Conservation (phyloP, 192 early-diverging fungal genomes). For the Tieghemiomyces parasiticus region DNA sequence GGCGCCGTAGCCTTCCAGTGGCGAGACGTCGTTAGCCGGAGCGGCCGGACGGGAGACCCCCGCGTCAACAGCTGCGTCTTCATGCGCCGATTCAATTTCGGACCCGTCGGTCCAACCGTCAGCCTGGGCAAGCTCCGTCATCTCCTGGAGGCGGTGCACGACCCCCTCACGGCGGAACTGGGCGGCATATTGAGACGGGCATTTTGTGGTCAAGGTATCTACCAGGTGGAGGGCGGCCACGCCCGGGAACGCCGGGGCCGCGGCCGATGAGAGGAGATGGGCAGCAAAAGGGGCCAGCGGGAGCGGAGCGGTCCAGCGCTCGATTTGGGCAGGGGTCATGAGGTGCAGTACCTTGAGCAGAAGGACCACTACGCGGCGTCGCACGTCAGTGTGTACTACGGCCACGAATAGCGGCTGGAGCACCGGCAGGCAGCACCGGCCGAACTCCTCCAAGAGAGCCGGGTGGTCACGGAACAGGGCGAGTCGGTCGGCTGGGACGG, state of each 20-base stretch:
- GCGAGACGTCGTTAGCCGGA: too few relatives aligned
- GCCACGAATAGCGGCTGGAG: constrained; percentile 54
- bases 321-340: background rate
- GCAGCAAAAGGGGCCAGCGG: constrained; percentile 33
- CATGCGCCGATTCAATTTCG: too few relatives aligned
- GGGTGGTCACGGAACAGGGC: constrained; percentile 24
- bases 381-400: constrained; percentile 43
- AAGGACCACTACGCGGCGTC: constrained; percentile 47
- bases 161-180: constrained; percentile 69
- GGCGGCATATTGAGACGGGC: constrained; percentile 34
- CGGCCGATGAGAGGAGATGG: constrained; percentile 26
- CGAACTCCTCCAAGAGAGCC: constrained; percentile 21
- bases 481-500: constrained; percentile 13
- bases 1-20: too few relatives aligned
- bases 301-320: constrained; percentile 10
- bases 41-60: too few relatives aligned
- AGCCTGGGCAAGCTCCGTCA: too few relatives aligned
- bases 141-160: constrained; percentile 35
- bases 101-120: too few relatives aligned
- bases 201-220: constrained; percentile 41
- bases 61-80: too few relatives aligned
- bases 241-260: constrained; percentile 33
- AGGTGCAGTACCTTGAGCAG: constrained; percentile 37
- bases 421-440: constrained; percentile 43
- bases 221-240: constrained; percentile 43